A percentile compares a stretch with the other conserved stretches of the same genome.
Evolutionary conservation across 2,329 filamentous ascomycete species (phyloP).

Genomic region (Aspergillus brasiliensis): DNA sequence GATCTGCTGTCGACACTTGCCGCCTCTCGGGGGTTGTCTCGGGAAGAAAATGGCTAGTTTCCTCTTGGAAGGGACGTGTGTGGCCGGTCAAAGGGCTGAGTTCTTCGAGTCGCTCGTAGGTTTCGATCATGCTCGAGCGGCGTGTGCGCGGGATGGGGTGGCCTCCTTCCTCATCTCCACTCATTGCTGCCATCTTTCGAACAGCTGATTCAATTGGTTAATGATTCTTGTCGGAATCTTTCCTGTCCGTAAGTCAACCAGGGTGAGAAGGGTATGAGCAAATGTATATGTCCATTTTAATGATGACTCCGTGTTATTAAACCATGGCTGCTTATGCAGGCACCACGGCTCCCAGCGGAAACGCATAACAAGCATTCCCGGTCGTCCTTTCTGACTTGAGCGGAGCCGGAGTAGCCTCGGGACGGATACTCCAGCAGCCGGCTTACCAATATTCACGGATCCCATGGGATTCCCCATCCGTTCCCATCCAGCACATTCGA

Average conservation of each 20-base stretch:
- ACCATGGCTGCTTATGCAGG: background rate
- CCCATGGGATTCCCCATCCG: background rate
- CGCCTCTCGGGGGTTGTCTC: conserved; percentile 24
- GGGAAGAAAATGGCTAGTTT: conserved; percentile 8
- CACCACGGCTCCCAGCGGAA: background rate
- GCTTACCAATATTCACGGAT: conserved; percentile 1
- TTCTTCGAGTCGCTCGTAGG: conserved; percentile 17
- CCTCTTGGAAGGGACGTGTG: background rate
- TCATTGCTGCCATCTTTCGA: background rate
- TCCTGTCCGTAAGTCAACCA: background rate
- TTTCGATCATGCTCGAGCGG: conserved; percentile 4
- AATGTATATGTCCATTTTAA: background rate
- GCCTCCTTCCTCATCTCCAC: conserved; percentile 2
- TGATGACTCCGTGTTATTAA: background rate
- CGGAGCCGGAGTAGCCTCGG: background rate
- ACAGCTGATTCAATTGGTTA: background rate
- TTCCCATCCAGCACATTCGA: background rate
- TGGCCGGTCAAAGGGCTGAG: background rate
- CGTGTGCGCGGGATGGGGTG: background rate
- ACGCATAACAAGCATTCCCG: background rate
- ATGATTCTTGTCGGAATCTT: background rate
- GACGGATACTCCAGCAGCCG: conserved; percentile 8
- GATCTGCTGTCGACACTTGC: conserved; percentile 24
- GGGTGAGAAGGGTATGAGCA: background rate
- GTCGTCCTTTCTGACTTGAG: background rate